Evolutionary conservation across 1,139 yeast species (phyloP), one percentile per base, ranked within the genome.

Genomic region (Nematodospora anomalae): DNA sequence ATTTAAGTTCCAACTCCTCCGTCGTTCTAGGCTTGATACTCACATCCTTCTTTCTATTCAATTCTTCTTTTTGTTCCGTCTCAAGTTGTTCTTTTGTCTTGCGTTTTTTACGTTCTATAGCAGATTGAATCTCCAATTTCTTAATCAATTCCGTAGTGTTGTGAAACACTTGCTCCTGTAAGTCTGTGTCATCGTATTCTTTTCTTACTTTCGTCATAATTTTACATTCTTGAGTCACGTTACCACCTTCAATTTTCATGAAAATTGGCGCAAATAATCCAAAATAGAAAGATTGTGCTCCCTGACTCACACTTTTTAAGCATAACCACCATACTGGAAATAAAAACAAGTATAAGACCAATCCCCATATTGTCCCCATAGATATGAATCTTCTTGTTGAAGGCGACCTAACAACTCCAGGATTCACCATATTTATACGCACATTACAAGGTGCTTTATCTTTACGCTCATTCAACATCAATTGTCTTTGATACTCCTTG

Each of bases 351-450:
- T 92, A 92, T 3, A 82, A 18, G 1, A 83, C 16, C 33, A 92
- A 67, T 1, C 96, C 94, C 57, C 76, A 61, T 2, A 92, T 50
- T 0, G 86, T 69, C 0, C 98, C 97, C 63, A 86, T 71, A 8
- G 95, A 80, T 8, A 86, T 45, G 33, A 83, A 79, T 42, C 97
- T 74, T 50, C 95, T 79, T 32, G 92, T 83, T 25, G 94, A 80
- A 2, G 95, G 86, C 2, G 95, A 80, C 50, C 97, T 74, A 83
- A 87, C 85, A 33, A 90, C 50, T 0, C 98, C 98, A 0, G 98
- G 98, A 53, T 92, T 94, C 4, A 86, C 95, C 42, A 87, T 50
- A 41, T 83, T 74, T n/a, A 88, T 72, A 35, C 83, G 74, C 12
- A 87, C 80, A 51, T 84, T 85, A 51, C 76, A 71, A 2, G 86